A percentile compares a stretch with the other conserved stretches of the same genome.
These are phyloP conservation scores for Lentinula lateritia DNA, from an alignment of 768 basidiomycete species.

Conservation along the genomic window DNA sequence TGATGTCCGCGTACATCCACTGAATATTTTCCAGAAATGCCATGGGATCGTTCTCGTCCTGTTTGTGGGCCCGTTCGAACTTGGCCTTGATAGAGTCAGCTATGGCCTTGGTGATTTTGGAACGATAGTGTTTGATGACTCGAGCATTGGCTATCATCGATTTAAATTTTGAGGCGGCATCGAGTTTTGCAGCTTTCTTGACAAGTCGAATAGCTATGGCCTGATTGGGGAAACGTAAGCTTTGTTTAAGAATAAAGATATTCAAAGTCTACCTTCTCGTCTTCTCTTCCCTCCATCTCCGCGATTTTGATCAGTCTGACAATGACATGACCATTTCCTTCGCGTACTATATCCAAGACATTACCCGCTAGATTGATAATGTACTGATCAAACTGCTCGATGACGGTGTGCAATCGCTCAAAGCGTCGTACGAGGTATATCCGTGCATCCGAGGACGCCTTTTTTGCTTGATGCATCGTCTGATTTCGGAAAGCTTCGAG, in stretches of 20 bases:
- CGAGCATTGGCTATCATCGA: constrained; percentile 92
- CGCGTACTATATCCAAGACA: constrained; percentile 72
- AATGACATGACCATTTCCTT: constrained; percentile 78
- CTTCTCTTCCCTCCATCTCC: constrained; percentile 88
- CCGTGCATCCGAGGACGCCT: constrained; percentile 61
- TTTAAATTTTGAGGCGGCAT: constrained; percentile 89
- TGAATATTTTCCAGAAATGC: constrained; percentile 72
- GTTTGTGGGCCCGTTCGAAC: constrained; percentile 64
- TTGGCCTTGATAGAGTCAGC: constrained; percentile 66
- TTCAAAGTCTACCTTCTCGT: constrained; percentile 72
- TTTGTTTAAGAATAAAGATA: neutral
- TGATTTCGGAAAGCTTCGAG: constrained; percentile 93
- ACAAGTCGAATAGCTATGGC: constrained; percentile 92
- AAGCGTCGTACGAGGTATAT: constrained; percentile 75
- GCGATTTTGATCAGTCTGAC: constrained; percentile 91
- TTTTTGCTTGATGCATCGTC: constrained; percentile 91
- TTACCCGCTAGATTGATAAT: constrained; percentile 72
- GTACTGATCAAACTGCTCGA: constrained; percentile 82
- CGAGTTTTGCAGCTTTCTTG: constrained; percentile 88
- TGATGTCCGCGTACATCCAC: constrained; percentile 95
- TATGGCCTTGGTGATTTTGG: constrained; percentile 80
- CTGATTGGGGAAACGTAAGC: constrained; percentile 30
- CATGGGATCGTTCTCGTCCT: constrained; percentile 57
- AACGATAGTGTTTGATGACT: constrained; percentile 91
- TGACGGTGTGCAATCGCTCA: constrained; percentile 75